Evolutionary conservation across 1,284 basidiomycete genomes (phyloP), one percentile per base, ranked within the genome.

Genomic region (Irpex sp.): DNA sequence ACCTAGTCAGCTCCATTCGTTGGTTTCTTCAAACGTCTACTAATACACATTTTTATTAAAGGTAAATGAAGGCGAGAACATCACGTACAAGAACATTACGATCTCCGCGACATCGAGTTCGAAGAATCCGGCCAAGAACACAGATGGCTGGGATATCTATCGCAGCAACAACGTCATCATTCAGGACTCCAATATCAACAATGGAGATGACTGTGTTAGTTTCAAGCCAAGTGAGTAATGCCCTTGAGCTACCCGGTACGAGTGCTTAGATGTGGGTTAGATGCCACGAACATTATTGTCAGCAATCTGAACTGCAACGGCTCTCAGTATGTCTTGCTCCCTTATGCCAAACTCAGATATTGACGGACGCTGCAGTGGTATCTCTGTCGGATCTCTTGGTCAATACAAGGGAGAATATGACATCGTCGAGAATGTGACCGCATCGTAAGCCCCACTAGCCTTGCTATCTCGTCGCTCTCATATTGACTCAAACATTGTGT

Each of bases 131-230:
- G 76, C 81, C 3, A 72, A 75, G 50, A 88, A 88, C 68, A 86
- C 85, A 5, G 86, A 88, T 67, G 86, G 86, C 3, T 87, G 85
- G 85, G 82, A 89, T 68, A 81, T 84, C 19, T 87, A 87, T 72
- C 79, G 84, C 26, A 74, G 72, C 66, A 69, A 73, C 66, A 70
- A 68, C 60, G 72, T 76, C 33, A 64, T 69, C 13, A 71, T 76
- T 39, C 66, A 69, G 26, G 70, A 73, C 64, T 74, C 74, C 39
- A 66, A 62, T 51, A 69, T 75, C 62, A 71, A 70, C 64, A 76
- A 75, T 59, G 73, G 72, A 1, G 75, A 76, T 61, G 75, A 76
- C 61, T 76, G 73, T 64, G 79, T 81, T 8, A 77, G 76, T 17
- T 80, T 81, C 76, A 81, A 82, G 68, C 80, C 79, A n/a, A 81